These are phyloP conservation scores for Lithospermum erythrorhizon DNA, from an alignment of 257 asterid genomes.

Conservation along the genomic window DNA sequence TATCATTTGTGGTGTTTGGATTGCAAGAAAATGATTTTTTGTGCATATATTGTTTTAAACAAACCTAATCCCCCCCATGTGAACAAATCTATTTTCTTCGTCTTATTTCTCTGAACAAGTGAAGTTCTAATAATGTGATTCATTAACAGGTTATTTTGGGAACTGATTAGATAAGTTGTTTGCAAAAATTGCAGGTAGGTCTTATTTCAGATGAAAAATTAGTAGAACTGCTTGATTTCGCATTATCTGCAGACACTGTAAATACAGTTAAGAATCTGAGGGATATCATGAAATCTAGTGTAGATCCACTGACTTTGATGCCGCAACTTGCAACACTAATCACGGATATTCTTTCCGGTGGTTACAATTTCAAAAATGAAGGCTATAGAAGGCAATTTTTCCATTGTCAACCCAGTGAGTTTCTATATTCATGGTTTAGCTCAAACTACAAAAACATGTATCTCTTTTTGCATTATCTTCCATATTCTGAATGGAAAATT, in stretches of 20 bases:
- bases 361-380: constrained; percentile 59
- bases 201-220: constrained; percentile 86
- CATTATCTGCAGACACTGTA: constrained; percentile 90
- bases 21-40: too few species aligned
- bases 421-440: constrained; percentile 6
- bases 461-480: constrained; percentile 2
- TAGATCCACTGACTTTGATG: constrained; percentile 90
- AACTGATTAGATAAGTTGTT: neutral
- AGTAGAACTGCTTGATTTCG: constrained; percentile 86
- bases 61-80: too few species aligned
- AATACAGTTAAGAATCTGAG: constrained; percentile 92
- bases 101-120: too few species aligned
- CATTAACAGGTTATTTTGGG: too few species aligned
- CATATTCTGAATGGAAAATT: constrained; percentile 1
- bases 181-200: constrained; percentile 58
- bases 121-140: neutral
- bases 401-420: constrained; percentile 51
- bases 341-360: constrained; percentile 93
- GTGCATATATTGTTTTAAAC: too few species aligned
- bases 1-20: too few species aligned
- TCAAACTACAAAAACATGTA: neutral
- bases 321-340: constrained; percentile 94
- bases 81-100: too few species aligned
- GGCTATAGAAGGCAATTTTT: constrained; percentile 75
- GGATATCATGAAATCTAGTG: constrained; percentile 87